phyloP scores from a whole-genome alignment of 1,284 basidiomycete genomes.

The Apiotrichum laibachii region DNA sequence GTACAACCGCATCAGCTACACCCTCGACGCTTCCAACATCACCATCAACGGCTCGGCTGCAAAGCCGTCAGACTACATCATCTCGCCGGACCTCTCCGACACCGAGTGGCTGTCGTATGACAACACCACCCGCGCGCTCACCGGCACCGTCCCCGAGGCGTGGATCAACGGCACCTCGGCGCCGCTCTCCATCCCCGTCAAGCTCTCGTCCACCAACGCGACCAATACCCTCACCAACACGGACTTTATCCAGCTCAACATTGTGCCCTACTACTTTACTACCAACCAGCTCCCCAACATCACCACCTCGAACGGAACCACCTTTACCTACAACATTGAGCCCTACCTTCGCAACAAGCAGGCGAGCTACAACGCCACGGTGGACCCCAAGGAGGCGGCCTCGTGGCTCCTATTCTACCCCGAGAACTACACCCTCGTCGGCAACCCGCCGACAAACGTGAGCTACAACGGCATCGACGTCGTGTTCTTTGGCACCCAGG shows the following conservation, averaged over 20 bases:
- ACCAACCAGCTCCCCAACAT: conserved; percentile 45
- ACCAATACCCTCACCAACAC: conserved; percentile 36
- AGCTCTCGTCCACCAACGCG: conserved; percentile 37
- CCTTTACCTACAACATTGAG: conserved; percentile 36
- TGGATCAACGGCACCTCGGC: conserved; percentile 50
- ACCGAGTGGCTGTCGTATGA: conserved; percentile 52
- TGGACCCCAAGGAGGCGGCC: conserved; percentile 41
- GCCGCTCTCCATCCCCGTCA: conserved; percentile 45
- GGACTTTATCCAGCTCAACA: conserved; percentile 45
- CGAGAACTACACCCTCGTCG: conserved; percentile 44
- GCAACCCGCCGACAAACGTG: conserved; percentile 34
- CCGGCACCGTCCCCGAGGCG: conserved; percentile 50
- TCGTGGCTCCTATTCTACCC: conserved; percentile 51
- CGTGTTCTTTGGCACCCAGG: conserved; percentile 30
- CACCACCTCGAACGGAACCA: conserved; percentile 39
- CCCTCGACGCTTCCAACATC: conserved; percentile 33
- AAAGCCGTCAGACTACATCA: conserved; percentile 31
- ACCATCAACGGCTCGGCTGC: conserved; percentile 36
- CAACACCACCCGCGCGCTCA: conserved; percentile 37
- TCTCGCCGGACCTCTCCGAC: conserved; percentile 38
- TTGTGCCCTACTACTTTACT: conserved; percentile 53
- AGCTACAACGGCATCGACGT: conserved; percentile 41
- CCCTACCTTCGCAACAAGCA: conserved; percentile 38
- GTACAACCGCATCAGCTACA: conserved; percentile 30
- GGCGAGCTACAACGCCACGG: conserved; percentile 35